Evolutionary conservation across 2,329 filamentous ascomycete species (phyloP).

Genomic region (Daldinia sp.): DNA sequence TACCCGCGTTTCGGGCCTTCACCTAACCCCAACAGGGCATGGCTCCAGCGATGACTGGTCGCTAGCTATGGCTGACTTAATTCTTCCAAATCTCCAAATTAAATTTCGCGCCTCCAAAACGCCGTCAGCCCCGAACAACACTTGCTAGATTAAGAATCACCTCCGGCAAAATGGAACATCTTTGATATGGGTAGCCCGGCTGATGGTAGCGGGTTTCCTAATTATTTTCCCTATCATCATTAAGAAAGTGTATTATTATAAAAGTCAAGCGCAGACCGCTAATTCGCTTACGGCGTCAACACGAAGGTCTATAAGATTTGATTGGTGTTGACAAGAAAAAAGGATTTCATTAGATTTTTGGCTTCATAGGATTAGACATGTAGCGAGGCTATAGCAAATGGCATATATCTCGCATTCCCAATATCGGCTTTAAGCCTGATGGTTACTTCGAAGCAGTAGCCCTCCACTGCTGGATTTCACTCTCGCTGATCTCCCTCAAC

Average conservation of each 20-base stretch:
- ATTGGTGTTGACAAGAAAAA: background rate
- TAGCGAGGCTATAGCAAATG: background rate
- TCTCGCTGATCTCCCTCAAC: slow-evolving; percentile 76
- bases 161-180: slow-evolving; percentile 29
- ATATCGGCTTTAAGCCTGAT: background rate
- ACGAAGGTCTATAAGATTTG: background rate
- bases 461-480: slow-evolving; percentile 73
- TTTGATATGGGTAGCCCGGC: slow-evolving; percentile 19
- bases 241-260: too few relatives aligned
- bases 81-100: slow-evolving; percentile 43
- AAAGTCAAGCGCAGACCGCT: background rate
- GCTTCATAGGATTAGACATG: background rate
- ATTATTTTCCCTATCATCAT: background rate
- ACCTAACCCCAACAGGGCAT: slow-evolving; percentile 23
- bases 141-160: slow-evolving; percentile 33
- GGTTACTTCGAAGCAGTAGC: slow-evolving; percentile 29
- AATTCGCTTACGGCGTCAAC: background rate
- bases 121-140: slow-evolving; percentile 21
- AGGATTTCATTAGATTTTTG: background rate
- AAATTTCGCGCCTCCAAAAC: slow-evolving; percentile 23
- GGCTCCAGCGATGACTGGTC: slow-evolving; percentile 42
- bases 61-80: slow-evolving; percentile 38
- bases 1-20: slow-evolving; percentile 25
- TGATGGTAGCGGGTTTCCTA: slow-evolving; percentile 4
- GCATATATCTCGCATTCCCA: background rate